Conservation (phyloP, 1,284 basidiomycete species). For the Ganoderma resinaceum region DNA sequence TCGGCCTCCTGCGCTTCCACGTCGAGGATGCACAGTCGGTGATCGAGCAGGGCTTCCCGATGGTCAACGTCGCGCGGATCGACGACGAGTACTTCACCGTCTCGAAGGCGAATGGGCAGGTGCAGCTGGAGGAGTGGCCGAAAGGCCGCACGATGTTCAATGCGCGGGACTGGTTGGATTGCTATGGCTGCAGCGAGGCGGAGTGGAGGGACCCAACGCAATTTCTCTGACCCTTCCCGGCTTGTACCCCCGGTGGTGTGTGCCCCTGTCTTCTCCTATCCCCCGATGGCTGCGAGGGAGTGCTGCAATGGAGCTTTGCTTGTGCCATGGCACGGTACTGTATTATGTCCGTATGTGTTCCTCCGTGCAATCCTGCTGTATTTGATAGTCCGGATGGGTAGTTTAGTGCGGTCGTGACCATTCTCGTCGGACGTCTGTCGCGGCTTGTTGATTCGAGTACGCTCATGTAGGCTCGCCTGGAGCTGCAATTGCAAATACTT, state of each 20-base stretch:
- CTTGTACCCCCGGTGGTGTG: neutral
- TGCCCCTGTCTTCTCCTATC: neutral
- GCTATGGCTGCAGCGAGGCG: conserved; percentile 43
- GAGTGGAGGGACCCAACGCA: conserved; percentile 41
- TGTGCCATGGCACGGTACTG: neutral
- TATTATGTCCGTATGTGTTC: neutral
- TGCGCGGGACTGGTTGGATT: conserved; percentile 66
- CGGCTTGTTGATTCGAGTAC: neutral
- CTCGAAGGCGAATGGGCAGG: conserved; percentile 37
- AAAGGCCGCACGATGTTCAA: conserved; percentile 57
- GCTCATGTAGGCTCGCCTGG: neutral
- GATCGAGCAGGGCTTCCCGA: conserved; percentile 65
- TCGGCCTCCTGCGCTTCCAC: conserved; percentile 58
- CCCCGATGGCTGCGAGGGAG: neutral
- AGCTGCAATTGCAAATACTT: neutral
- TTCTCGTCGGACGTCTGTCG: neutral
- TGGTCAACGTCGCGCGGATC: conserved; percentile 60
- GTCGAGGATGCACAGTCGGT: conserved; percentile 52
- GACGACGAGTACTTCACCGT: conserved; percentile 66
- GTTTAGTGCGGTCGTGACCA: neutral
- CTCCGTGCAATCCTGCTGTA: neutral
- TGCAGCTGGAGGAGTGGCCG: conserved; percentile 55
- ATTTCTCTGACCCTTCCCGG: conserved; percentile 32
- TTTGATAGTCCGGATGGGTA: neutral
- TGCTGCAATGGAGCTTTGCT: neutral